phyloP scores from a whole-genome alignment of 2,329 filamentous ascomycete species.

The Dendryphion nanum region DNA sequence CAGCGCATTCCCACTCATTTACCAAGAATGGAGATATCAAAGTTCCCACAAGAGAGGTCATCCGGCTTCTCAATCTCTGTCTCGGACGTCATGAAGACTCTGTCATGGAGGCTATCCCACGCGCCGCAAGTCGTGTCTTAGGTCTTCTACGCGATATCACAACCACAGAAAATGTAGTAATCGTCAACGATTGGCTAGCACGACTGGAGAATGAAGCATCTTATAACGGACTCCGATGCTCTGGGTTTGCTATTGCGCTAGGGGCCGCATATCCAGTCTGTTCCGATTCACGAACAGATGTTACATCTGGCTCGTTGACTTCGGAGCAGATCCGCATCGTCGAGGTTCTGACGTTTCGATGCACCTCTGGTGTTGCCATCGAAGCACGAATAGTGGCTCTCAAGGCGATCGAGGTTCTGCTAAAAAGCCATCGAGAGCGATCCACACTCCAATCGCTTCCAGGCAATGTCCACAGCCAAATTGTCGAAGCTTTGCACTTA shows the following conservation, averaged over 20 bases:
- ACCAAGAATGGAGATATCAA: conserved; percentile 4
- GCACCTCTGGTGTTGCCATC: conserved; percentile 37
- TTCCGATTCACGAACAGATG: conserved; percentile 5
- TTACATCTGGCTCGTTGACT: neutral
- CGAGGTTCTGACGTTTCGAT: conserved; percentile 35
- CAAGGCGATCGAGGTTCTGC: conserved; percentile 38
- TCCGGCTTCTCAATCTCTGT: conserved; percentile 30
- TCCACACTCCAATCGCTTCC: conserved; percentile 6
- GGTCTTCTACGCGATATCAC: conserved; percentile 14
- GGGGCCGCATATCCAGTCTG: conserved; percentile 38
- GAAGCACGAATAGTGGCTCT: conserved; percentile 47
- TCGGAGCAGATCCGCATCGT: conserved; percentile 28
- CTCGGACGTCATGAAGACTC: conserved; percentile 35
- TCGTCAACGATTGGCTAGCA: conserved; percentile 29
- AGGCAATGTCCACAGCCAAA: conserved; percentile 16
- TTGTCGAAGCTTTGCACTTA: conserved; percentile 31
- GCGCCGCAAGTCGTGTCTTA: conserved; percentile 19
- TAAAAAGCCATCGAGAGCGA: conserved; percentile 12
- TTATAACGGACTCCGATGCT: conserved; percentile 41
- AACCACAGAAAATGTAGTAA: conserved; percentile 8
- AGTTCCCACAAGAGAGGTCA: conserved; percentile 17
- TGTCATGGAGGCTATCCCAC: conserved; percentile 30
- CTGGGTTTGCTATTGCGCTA: conserved; percentile 45
- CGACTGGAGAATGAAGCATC: conserved; percentile 36
- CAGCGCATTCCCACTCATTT: conserved; percentile 20